A percentile compares a stretch with the other conserved stretches of the same genome.
Evolutionary conservation across 495 filamentous ascomycete genomes (phyloP).

Genomic region (Cryomyces minteri): DNA sequence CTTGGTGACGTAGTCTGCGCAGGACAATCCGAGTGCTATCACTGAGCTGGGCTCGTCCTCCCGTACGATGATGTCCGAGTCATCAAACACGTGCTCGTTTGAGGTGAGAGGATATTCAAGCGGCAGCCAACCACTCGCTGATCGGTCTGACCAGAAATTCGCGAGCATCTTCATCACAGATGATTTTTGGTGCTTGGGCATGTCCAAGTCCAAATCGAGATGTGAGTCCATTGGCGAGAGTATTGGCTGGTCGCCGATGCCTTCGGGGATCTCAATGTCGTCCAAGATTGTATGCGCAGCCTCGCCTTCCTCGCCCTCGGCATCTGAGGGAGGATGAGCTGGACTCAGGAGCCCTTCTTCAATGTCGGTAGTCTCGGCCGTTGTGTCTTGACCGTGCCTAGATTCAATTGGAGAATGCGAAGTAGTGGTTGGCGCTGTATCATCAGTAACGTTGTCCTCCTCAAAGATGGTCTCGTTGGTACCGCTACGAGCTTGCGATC

Average conservation of each 20-base stretch:
- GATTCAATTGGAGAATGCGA: background rate
- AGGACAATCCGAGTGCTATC: slow-evolving; percentile 80
- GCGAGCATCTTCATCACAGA: slow-evolving; percentile 88
- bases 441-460: slow-evolving; percentile 3
- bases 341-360: slow-evolving; percentile 29
- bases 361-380: slow-evolving; percentile 24
- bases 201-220: slow-evolving; percentile 44
- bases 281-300: slow-evolving; percentile 44
- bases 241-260: slow-evolving; percentile 37
- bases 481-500: slow-evolving; percentile 14
- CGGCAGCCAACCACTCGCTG: slow-evolving; percentile 86
- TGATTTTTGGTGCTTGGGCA: slow-evolving; percentile 79
- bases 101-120: slow-evolving; percentile 82
- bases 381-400: background rate
- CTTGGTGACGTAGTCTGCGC: slow-evolving; percentile 67
- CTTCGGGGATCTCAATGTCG: slow-evolving; percentile 47
- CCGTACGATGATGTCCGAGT: slow-evolving; percentile 93
- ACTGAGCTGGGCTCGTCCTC: slow-evolving; percentile 96
- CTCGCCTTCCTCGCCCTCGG: slow-evolving; percentile 55
- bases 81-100: slow-evolving; percentile 86
- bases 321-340: slow-evolving; percentile 30
- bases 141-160: slow-evolving; percentile 96
- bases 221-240: slow-evolving; percentile 35
- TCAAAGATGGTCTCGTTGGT: slow-evolving; percentile 10
- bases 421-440: background rate